A percentile compares a stretch with the other conserved stretches of the same genome.
Conservation (phyloP, 2,329 filamentous ascomycete genomes). For the Balansia obtecta region DNA sequence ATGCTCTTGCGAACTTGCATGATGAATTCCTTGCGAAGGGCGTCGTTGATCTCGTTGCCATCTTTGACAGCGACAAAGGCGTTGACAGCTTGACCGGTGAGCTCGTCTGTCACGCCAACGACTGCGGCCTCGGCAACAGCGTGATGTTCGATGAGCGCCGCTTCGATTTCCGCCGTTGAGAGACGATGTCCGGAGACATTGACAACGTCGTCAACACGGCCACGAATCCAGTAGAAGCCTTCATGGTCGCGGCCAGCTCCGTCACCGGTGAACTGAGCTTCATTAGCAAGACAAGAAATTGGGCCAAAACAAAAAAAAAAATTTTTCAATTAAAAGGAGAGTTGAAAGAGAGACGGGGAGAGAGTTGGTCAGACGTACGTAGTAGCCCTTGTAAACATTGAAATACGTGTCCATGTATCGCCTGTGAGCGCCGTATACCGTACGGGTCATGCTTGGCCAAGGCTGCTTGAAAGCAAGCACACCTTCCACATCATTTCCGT, state of each 20-base stretch:
- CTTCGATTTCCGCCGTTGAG: slow-evolving; percentile 96
- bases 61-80: slow-evolving; percentile 93
- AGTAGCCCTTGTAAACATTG: slow-evolving; percentile 96
- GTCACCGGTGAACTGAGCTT: slow-evolving; percentile 68
- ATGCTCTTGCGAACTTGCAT: slow-evolving; percentile 95
- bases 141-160: slow-evolving; percentile 84
- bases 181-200: slow-evolving; percentile 95
- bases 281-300: neutral
- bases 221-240: slow-evolving; percentile 99
- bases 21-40: slow-evolving; percentile 84
- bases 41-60: slow-evolving; percentile 60
- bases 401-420: slow-evolving; percentile 98
- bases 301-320: neutral
- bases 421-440: slow-evolving; percentile 95
- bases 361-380: slow-evolving; percentile 46
- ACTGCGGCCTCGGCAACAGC: slow-evolving; percentile 89
- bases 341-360: neutral
- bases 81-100: slow-evolving; percentile 94
- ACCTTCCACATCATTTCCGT: slow-evolving; percentile 94
- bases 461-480: slow-evolving; percentile 94
- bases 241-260: slow-evolving; percentile 94
- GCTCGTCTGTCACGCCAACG: slow-evolving; percentile 82
- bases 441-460: slow-evolving; percentile 97
- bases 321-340: neutral
- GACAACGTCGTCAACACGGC: slow-evolving; percentile 95